These are phyloP conservation scores for Berkeleyomyces rouxiae DNA, from an alignment of 2,329 filamentous ascomycete genomes.

Conservation along the genomic window DNA sequence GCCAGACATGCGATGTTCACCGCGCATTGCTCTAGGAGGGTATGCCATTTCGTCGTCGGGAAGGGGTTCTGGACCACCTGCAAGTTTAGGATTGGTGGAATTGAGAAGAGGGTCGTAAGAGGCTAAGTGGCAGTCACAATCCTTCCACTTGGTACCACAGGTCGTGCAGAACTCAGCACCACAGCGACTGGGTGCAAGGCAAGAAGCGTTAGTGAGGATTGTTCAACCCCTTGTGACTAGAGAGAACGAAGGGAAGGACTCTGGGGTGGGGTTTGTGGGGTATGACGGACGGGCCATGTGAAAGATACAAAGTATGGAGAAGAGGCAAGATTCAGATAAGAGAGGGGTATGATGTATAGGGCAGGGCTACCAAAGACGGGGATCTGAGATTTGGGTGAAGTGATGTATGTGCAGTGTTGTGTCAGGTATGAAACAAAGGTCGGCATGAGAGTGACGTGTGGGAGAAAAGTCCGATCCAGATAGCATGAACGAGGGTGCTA, in stretches of 20 bases:
- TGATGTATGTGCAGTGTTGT: not conserved
- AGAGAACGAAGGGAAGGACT: slow-evolving; percentile 6
- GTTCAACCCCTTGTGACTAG: slow-evolving; percentile 8
- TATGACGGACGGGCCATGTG: not conserved
- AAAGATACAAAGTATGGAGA: not conserved
- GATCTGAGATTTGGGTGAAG: not conserved
- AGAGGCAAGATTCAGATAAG: not conserved
- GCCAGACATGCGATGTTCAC: slow-evolving; percentile 4
- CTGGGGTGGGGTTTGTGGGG: not conserved
- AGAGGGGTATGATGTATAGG: not conserved
- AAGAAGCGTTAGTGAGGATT: slow-evolving; percentile 16
- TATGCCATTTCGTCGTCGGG: slow-evolving; percentile 11
- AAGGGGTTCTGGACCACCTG: not conserved
- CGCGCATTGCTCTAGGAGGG: slow-evolving; percentile 8
- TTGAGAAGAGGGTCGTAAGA: slow-evolving; percentile 33
- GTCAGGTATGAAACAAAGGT: not conserved
- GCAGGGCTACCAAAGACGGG: not conserved
- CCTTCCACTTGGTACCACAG: slow-evolving; percentile 69
- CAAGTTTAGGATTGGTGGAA: slow-evolving; percentile 15
- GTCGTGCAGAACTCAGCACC: slow-evolving; percentile 76
- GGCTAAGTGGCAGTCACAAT: slow-evolving; percentile 69
- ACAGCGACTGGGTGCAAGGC: slow-evolving; percentile 40
- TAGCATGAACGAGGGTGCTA: not conserved
- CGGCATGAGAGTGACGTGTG: not conserved
- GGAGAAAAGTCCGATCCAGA: not conserved